These are phyloP conservation scores for Avena sativa DNA, from an alignment of 176 grass and related monocot species.

Conservation along the genomic window DNA sequence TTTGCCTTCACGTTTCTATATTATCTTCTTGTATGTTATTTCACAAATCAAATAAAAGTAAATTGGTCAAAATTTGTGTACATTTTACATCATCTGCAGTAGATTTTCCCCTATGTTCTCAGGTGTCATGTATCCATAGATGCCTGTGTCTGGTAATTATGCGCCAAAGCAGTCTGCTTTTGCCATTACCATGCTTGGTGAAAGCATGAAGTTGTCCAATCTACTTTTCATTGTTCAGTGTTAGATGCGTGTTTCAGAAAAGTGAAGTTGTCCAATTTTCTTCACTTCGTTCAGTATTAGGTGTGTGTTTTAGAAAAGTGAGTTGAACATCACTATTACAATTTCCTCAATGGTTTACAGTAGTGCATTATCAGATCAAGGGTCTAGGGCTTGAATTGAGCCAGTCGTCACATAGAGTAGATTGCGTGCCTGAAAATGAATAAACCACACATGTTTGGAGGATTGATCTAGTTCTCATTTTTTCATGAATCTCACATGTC, in stretches of 20 bases:
- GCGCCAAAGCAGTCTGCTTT: not conserved
- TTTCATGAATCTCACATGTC: not conserved
- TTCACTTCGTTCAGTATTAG: not conserved
- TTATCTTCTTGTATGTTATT: not conserved
- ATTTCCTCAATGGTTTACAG: not conserved
- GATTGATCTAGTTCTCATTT: not conserved
- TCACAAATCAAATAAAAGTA: not conserved
- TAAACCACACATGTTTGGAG: not conserved
- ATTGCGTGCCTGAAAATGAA: not conserved
- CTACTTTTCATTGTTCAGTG: not conserved
- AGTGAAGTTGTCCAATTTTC: not conserved
- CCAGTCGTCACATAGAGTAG: not conserved
- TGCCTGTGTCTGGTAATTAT: not conserved
- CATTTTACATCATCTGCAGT: not conserved
- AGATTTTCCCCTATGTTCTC: not conserved
- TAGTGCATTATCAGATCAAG: not conserved
- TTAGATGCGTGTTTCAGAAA: not conserved
- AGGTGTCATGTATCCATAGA: not conserved
- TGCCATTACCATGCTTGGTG: not conserved
- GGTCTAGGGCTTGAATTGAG: not conserved
- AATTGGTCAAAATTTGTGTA: not conserved
- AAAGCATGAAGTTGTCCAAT: not conserved
- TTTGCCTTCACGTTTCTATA: not conserved
- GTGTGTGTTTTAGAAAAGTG: not conserved
- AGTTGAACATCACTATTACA: not conserved